Percentiles rank a stretch among this genome's conserved stretches.
These are phyloP conservation scores for Brassica juncea DNA, from an alignment of 345 rosid species.

Conservation along the genomic window DNA sequence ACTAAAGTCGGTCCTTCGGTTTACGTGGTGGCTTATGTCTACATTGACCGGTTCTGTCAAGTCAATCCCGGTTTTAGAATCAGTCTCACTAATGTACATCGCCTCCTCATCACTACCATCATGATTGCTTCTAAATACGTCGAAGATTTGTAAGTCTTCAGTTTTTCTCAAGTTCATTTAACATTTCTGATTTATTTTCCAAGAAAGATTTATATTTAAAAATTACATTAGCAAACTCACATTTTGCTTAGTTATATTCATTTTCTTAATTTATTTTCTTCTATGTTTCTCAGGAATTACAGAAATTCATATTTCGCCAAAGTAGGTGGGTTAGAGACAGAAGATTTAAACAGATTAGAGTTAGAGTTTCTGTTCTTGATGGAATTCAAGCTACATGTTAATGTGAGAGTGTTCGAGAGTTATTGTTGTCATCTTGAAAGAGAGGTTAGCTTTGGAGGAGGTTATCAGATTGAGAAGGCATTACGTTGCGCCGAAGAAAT, in stretches of 20 bases:
- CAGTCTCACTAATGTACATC: not conserved
- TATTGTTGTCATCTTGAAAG: not conserved
- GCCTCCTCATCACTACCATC: not conserved
- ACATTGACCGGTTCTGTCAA: conserved; percentile 1
- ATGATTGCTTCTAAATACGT: conserved; percentile 1
- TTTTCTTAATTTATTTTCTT: not conserved
- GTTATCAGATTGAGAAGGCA: not conserved
- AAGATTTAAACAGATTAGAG: not conserved
- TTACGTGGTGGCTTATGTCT: not conserved
- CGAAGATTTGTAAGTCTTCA: not conserved
- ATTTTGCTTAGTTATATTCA: not conserved
- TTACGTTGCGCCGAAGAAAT: not conserved
- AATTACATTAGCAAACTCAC: not conserved
- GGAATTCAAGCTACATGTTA: conserved; percentile 1
- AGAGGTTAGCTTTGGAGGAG: not conserved
- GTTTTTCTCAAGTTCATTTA: not conserved
- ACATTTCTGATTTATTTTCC: not conserved
- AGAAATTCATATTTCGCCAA: not conserved
- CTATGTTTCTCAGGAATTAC: not conserved
- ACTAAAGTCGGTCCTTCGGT: not conserved
- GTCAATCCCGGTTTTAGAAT: not conserved
- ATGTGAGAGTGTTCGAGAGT: not conserved
- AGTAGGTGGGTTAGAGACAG: not conserved
- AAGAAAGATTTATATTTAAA: not conserved
- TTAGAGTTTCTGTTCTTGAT: not conserved